Evolutionary conservation across 176 grass and related monocot species (phyloP), one percentile per base, ranked within the genome.

Genomic region (Echinochloa phyllopogon): DNA sequence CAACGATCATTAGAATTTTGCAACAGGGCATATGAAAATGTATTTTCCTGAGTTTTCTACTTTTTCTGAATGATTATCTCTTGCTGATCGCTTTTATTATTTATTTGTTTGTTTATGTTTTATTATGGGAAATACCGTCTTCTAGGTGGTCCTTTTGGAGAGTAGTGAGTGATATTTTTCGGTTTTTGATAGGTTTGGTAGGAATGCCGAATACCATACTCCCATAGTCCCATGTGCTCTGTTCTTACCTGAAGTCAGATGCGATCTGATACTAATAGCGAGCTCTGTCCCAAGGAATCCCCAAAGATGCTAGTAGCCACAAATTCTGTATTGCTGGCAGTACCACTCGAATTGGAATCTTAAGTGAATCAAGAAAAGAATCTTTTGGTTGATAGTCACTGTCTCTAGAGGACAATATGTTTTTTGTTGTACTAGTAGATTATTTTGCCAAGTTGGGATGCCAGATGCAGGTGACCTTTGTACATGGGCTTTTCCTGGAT

Each of bases 151-250:
- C 13, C 13, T 87, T 29, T 17, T 65, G 17, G n/a, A 47, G 29
- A 56, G 42, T 38, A 60, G 73, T 6, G 48, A 60, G 73, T 6
- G 39, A 63, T 44, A 23, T 74, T 39, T 84, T 49, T 74, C 40
- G 27, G 23, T 84, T 80, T 66, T 8, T 2, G 59, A 48, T 68
- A 59, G 40, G 41, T 74, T 84, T 84, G 49, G 18, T 84, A 38
- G 58, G 81, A 37, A 29, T 53, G 39, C 38, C 29, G 29, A 33
- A 33, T 33, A 2, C 63, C 16, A 18, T 38, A 14, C 25, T 36
- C 10, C 8, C 69, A 40, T 25, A 38, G 29, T 8, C 41, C 37
- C 74, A 79, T 80, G 62, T 69, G 73, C 9, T 84, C 67, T 20
- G 17, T 45, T 40, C 41, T 79, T 24, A 49, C 27, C 50, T 5